Conservation (phyloP, 305 asterid genomes). For the Solanum hybrid region DNA sequence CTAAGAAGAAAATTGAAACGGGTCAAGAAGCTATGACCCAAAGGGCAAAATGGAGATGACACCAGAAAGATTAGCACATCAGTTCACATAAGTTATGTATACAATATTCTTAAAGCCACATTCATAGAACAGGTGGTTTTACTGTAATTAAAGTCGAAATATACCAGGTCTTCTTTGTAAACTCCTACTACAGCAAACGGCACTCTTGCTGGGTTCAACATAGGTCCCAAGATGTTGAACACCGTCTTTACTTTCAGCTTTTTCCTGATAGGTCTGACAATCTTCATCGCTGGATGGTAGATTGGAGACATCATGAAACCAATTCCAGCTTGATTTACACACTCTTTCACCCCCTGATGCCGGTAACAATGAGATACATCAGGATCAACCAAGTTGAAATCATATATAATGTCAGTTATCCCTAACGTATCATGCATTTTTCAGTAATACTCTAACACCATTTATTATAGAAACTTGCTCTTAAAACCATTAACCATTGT, state of each 20-base stretch:
- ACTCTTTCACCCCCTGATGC: slow-evolving; percentile 54
- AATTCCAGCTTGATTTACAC: slow-evolving; percentile 72
- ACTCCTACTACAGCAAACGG: slow-evolving; percentile 90
- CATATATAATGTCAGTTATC: background rate
- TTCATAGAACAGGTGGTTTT: background rate
- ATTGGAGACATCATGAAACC: slow-evolving; percentile 92
- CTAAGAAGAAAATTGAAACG: background rate
- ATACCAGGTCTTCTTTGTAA: slow-evolving; percentile 64
- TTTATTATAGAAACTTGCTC: background rate
- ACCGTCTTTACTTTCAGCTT: slow-evolving; percentile 77
- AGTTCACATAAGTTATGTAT: background rate
- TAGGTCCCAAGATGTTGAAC: slow-evolving; percentile 85
- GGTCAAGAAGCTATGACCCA: background rate
- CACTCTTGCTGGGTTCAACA: slow-evolving; percentile 92
- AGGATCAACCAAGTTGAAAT: background rate
- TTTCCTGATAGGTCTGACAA: slow-evolving; percentile 73
- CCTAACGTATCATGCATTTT: background rate
- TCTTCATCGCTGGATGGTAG: slow-evolving; percentile 90
- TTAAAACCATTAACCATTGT: background rate
- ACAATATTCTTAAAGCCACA: background rate
- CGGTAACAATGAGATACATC: background rate
- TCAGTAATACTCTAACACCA: background rate
- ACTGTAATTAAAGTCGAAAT: slow-evolving; percentile 2
- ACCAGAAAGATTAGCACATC: background rate
- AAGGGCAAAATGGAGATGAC: background rate